Evolutionary conservation across 1,139 yeast species (phyloP).

Genomic region (Yamadazyma diddensiae): DNA sequence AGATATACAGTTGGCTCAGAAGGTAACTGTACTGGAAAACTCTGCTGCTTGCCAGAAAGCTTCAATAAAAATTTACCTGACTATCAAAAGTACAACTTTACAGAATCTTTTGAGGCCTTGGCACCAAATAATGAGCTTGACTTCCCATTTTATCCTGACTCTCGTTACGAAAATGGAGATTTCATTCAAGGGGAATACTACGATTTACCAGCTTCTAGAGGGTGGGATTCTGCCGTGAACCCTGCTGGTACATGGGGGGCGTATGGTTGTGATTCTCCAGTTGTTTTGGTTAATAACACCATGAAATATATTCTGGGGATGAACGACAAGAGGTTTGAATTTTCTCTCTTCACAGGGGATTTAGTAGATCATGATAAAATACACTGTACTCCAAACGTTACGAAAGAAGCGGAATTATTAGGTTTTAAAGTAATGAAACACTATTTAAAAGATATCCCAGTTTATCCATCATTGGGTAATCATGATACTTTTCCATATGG

Average conservation of each 20-base stretch:
- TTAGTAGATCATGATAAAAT: conserved; percentile 59
- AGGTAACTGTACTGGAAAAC: conserved; percentile 51
- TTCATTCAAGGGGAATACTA: conserved; percentile 41
- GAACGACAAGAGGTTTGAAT: conserved; percentile 43
- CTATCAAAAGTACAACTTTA: conserved; percentile 30
- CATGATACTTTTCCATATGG: conserved; percentile 76
- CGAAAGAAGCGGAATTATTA: conserved; percentile 51
- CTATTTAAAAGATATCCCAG: conserved; percentile 52
- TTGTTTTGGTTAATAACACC: conserved; percentile 53
- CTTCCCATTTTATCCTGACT: conserved; percentile 29
- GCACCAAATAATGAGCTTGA: conserved; percentile 16
- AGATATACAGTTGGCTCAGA: conserved; percentile 59
- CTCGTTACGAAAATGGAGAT: conserved; percentile 34
- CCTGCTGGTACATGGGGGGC: conserved; percentile 64
- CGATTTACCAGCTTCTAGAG: conserved; percentile 34
- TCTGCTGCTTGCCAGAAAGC: conserved; percentile 49
- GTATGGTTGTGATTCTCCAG: conserved; percentile 66
- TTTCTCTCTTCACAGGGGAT: conserved; percentile 69
- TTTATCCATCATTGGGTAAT: conserved; percentile 67
- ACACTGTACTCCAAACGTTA: conserved; percentile 44
- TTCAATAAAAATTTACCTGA: conserved; percentile 28
- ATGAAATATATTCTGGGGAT: conserved; percentile 40
- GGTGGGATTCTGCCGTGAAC: conserved; percentile 37
- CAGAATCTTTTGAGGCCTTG: conserved; percentile 19
- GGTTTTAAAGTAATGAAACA: conserved; percentile 54